Evolutionary conservation across 805 yeast genomes (phyloP).

Genomic region (Ogataea siamensis): DNA sequence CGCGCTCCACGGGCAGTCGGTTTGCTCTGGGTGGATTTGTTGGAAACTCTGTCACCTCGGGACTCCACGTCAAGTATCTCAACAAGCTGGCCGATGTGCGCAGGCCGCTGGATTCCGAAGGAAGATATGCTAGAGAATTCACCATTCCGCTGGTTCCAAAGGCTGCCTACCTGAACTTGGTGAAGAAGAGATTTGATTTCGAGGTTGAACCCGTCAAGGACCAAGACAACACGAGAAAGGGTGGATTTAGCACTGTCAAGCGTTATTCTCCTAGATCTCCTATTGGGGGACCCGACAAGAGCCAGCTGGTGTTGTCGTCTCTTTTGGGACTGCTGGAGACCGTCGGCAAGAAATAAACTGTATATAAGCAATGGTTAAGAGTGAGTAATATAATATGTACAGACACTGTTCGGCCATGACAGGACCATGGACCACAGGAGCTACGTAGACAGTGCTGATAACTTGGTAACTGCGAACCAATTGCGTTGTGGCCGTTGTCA

Average conservation of each 20-base stretch:
- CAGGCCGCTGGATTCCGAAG: slow-evolving; percentile 25
- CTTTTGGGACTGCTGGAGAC: slow-evolving; percentile 25
- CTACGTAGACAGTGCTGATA: too few relatives aligned
- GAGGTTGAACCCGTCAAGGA: slow-evolving; percentile 27
- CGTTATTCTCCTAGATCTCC: slow-evolving; percentile 23
- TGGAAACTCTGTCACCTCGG: slow-evolving; percentile 26
- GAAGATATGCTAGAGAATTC: slow-evolving; percentile 31
- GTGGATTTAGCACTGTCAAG: slow-evolving; percentile 17
- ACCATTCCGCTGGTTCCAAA: slow-evolving; percentile 29
- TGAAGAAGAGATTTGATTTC: slow-evolving; percentile 23
- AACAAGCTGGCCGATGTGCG: slow-evolving; percentile 18
- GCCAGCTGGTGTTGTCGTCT: slow-evolving; percentile 23
- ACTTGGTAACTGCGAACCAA: too few relatives aligned
- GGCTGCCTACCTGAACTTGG: slow-evolving; percentile 26
- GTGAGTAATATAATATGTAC: too few relatives aligned
- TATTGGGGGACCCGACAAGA: slow-evolving; percentile 22
- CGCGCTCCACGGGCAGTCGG: slow-evolving; percentile 38
- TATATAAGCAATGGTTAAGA: slow-evolving; percentile 7
- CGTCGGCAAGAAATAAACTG: slow-evolving; percentile 20
- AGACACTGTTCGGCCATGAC: too few relatives aligned
- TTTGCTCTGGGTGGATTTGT: slow-evolving; percentile 59
- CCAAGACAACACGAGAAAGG: slow-evolving; percentile 6
- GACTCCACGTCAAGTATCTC: slow-evolving; percentile 26
- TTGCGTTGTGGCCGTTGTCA: too few relatives aligned
- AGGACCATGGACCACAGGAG: too few relatives aligned